Percentiles rank a stretch among this genome's conserved stretches.
Evolutionary conservation across 257 asterid species (phyloP).

Genomic region (Solanum ahanhuiri): DNA sequence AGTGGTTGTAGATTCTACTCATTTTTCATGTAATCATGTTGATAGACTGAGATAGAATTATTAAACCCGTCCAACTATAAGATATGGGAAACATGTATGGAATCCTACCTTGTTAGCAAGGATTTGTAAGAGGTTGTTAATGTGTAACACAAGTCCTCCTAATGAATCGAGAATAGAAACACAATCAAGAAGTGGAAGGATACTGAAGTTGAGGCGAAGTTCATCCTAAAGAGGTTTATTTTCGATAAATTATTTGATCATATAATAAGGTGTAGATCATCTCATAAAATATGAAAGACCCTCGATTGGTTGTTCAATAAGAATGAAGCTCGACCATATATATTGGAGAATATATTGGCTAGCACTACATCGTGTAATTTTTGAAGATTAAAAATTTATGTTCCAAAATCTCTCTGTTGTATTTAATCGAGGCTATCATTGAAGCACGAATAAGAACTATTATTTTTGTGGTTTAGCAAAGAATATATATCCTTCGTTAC

Average conservation of each 20-base stretch:
- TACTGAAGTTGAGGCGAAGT: not conserved
- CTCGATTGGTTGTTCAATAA: not conserved
- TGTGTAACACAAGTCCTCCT: not conserved
- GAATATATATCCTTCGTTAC: not conserved
- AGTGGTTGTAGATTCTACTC: not conserved
- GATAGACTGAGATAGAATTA: not conserved
- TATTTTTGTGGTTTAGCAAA: too few species aligned
- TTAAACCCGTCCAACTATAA: not conserved
- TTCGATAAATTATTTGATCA: not conserved
- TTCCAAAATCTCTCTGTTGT: too few species aligned
- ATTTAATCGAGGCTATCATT: too few species aligned
- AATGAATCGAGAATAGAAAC: not conserved
- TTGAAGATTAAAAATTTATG: too few species aligned
- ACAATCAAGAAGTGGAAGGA: not conserved
- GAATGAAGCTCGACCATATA: not conserved
- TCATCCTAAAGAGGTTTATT: not conserved
- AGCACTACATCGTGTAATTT: too few species aligned
- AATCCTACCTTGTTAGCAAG: not conserved
- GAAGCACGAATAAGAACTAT: too few species aligned
- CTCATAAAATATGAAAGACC: not conserved
- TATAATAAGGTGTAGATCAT: not conserved
- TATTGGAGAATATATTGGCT: not conserved
- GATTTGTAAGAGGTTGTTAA: not conserved
- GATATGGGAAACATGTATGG: not conserved
- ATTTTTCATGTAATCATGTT: not conserved